Evolutionary conservation across 768 basidiomycete genomes (phyloP).

Genomic region (Collybiopsis confluens): DNA sequence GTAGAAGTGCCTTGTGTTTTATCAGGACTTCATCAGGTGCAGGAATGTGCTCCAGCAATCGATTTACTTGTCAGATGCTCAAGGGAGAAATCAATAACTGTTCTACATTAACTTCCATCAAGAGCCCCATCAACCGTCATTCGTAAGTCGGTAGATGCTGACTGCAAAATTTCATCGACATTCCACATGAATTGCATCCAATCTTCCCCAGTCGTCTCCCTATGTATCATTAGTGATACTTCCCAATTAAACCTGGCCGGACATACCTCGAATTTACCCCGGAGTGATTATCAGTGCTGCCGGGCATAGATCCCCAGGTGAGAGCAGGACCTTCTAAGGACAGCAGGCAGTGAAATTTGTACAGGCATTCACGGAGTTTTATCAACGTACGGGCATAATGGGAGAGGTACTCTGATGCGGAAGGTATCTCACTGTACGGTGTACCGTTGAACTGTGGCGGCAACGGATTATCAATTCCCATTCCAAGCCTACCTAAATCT

Average conservation of each 20-base stretch:
- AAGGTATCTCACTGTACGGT: too few relatives aligned
- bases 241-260: too few relatives aligned
- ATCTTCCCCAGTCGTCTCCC: not conserved
- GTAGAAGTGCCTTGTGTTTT: not conserved
- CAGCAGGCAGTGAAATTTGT: not conserved
- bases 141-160: not conserved
- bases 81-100: not conserved
- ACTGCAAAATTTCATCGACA: not conserved
- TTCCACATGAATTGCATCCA: not conserved
- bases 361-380: too few relatives aligned
- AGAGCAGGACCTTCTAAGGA: not conserved
- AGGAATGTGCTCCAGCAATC: too few relatives aligned
- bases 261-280: too few relatives aligned
- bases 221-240: not conserved
- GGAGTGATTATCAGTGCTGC: not conserved
- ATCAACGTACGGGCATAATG: too few relatives aligned
- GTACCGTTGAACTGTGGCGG: too few relatives aligned
- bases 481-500: not conserved
- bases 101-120: not conserved
- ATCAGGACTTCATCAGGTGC: too few relatives aligned
- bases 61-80: too few relatives aligned
- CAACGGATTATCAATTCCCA: not conserved
- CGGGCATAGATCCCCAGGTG: not conserved
- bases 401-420: too few relatives aligned
- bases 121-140: not conserved